Base-by-base conservation (phyloP, 345 rosid genomes). In the Nasturtium officinale region DNA sequence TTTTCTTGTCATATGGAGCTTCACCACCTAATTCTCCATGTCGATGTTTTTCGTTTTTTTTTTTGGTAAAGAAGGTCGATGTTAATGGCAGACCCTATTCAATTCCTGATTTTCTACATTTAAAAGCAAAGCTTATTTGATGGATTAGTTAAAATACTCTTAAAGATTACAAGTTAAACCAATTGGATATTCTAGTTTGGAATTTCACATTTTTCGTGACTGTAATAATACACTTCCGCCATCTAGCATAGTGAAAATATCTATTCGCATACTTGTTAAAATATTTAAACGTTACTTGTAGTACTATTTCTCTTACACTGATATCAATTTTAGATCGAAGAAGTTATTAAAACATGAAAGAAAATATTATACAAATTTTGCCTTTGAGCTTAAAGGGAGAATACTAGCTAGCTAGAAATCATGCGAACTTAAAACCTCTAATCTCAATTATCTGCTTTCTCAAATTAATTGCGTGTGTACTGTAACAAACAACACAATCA, bases 1-100 rank as follows among this genome's bases (percentile, higher is more conserved):
- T 42, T 40, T 38, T 72, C 55, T 63, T 53, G 37, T 63, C 55
- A 62, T 29, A 43, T 67, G 33, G 71, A 64, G 56, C 38, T 63
- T 64, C 38, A 54, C 46, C 37, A 54, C 57, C 70, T 73, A 29
- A 53, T 63, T 63, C 17, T 63, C n/a, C 18, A n/a, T n/a, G n/a
- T n/a, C n/a, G n/a, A n/a, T n/a, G n/a, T n/a, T n/a, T n/a, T n/a
- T n/a, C n/a, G n/a, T n/a, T n/a, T n/a, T n/a, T n/a, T n/a, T n/a
- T n/a, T n/a, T n/a, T n/a, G n/a, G n/a, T n/a, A n/a, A n/a, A n/a
- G n/a, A n/a, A 55, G 28, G 35, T 45, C 40, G 65, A 55, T 33
- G 57, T 64, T 45, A 62, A 62, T 30, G 76, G 37, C 53, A 51
- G 17, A 61, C 3, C 46, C 17, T 62, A 4, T 72, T 64, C 55